Percentiles rank a stretch among this genome's conserved stretches.
phyloP scores from a whole-genome alignment of 371 early-diverging fungal species.

The Lichtheimia ramosa region DNA sequence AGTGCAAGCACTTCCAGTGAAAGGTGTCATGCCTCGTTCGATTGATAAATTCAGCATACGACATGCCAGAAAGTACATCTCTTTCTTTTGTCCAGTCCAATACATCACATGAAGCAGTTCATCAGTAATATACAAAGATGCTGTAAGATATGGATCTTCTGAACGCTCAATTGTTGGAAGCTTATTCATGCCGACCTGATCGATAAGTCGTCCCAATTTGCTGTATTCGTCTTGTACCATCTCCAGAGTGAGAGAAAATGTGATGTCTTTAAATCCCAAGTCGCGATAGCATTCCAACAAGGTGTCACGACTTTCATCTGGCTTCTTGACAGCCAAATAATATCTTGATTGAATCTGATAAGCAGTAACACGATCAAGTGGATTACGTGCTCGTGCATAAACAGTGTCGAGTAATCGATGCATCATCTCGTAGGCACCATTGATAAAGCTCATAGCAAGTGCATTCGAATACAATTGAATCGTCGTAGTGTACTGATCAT shows the following conservation, averaged over 20 bases:
- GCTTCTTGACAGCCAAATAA: constrained; percentile 35
- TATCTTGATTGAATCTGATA: constrained; percentile 39
- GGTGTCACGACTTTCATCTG: constrained; percentile 24
- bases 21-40: constrained; percentile 23
- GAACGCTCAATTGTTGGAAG: constrained; percentile 18
- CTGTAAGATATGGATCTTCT: constrained; percentile 21
- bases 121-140: constrained; percentile 33
- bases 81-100: constrained; percentile 35
- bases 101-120: constrained; percentile 42
- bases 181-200: constrained; percentile 17
- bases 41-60: constrained; percentile 31
- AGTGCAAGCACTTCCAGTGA: constrained; percentile 23
- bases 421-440: constrained; percentile 32
- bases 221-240: constrained; percentile 15
- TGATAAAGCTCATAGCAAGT: constrained; percentile 36
- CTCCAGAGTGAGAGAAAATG: not conserved
- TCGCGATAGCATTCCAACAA: constrained; percentile 30
- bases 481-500: constrained; percentile 16
- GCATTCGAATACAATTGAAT: constrained; percentile 37
- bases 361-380: constrained; percentile 37
- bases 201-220: constrained; percentile 13
- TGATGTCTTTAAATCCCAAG: constrained; percentile 16
- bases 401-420: constrained; percentile 24
- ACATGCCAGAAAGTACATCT: constrained; percentile 38
- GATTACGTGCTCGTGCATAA: constrained; percentile 25